Evolutionary conservation across 2,329 filamentous ascomycete genomes (phyloP).

Genomic region (Trichoderma atrobrunneum): DNA sequence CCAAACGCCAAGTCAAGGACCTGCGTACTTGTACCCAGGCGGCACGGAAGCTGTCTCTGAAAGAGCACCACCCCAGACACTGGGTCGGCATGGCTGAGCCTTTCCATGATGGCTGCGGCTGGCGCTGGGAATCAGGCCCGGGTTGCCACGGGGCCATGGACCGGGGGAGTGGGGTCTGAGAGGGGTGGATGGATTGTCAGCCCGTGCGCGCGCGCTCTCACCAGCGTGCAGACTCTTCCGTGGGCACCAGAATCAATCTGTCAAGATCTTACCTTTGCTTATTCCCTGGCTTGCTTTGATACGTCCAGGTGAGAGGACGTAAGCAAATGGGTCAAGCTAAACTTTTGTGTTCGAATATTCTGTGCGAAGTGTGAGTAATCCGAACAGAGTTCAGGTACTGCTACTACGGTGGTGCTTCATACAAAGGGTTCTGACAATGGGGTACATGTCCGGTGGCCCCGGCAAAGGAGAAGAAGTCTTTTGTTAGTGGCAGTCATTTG

Average conservation of each 20-base stretch:
- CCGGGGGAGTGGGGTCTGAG: slow-evolving; percentile 14
- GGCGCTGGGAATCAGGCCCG: slow-evolving; percentile 22
- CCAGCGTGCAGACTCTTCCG: slow-evolving; percentile 4
- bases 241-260: slow-evolving; percentile 8
- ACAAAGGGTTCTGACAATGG: not conserved
- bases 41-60: slow-evolving; percentile 11
- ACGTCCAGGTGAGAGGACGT: slow-evolving; percentile 1
- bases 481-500: not conserved
- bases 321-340: not conserved
- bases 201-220: slow-evolving; percentile 17
- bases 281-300: not conserved
- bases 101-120: slow-evolving; percentile 34
- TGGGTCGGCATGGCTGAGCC: slow-evolving; percentile 36
- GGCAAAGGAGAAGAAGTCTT: not conserved
- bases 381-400: not conserved
- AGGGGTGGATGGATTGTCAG: slow-evolving; percentile 12
- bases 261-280: slow-evolving; percentile 18
- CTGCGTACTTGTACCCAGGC: not conserved
- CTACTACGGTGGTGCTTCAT: not conserved
- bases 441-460: not conserved
- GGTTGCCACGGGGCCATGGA: slow-evolving; percentile 19
- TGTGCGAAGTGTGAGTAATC: not conserved
- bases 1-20: slow-evolving; percentile 7
- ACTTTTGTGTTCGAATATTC: not conserved
- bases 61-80: slow-evolving; percentile 31